Evolutionary conservation across 2,329 filamentous ascomycete species (phyloP).

Genomic region (Venturia pyrina): DNA sequence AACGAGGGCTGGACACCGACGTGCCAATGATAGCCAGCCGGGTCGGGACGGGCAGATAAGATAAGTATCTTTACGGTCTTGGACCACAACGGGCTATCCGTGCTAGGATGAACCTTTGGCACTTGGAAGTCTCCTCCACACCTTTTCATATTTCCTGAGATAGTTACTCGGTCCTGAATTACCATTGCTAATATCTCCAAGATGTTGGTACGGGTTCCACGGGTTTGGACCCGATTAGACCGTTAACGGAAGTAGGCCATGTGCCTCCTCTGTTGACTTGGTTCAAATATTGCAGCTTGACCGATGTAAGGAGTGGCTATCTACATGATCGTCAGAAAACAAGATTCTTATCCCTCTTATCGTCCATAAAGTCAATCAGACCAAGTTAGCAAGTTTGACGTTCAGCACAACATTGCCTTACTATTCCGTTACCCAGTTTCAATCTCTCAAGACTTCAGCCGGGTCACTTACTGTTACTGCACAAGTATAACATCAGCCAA

Average conservation of each 20-base stretch:
- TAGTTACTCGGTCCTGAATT: slow-evolving; percentile 3
- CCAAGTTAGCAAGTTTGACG: neutral
- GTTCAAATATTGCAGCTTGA: neutral
- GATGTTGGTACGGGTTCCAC: neutral
- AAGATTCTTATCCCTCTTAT: neutral
- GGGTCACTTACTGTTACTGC: too few relatives aligned
- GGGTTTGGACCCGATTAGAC: neutral
- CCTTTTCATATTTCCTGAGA: slow-evolving; percentile 5
- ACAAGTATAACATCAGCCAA: neutral
- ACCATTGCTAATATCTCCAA: neutral
- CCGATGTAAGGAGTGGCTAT: slow-evolving; percentile 3
- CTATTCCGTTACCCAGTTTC: neutral
- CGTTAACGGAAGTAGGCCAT: slow-evolving; percentile 1
- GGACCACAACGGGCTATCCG: neutral
- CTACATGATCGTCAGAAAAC: neutral
- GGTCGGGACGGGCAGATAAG: neutral
- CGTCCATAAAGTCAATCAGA: neutral
- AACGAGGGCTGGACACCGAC: neutral
- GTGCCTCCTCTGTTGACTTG: neutral
- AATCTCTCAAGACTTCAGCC: neutral
- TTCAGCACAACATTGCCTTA: neutral
- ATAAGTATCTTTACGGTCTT: neutral
- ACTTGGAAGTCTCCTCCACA: neutral
- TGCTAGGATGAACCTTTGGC: slow-evolving; percentile 2
- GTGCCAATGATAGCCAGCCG: neutral